These are phyloP conservation scores for Agarophyton chilense DNA, from an alignment of 23 red algal species.

Conservation along the genomic window DNA sequence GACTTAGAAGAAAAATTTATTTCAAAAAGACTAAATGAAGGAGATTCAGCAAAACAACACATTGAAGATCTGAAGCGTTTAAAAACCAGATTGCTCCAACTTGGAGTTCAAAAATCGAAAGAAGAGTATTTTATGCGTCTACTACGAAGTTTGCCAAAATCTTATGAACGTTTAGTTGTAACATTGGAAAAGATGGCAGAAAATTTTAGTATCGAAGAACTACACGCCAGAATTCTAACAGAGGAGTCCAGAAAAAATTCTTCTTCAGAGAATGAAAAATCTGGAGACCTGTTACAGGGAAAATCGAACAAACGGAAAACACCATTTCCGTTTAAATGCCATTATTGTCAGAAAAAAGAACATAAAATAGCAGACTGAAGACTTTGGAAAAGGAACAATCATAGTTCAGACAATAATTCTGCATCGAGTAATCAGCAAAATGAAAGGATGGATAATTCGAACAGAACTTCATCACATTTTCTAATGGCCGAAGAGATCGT, in stretches of 20 bases:
- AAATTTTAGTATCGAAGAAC: neutral
- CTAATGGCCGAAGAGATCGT: neutral
- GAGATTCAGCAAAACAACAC: neutral
- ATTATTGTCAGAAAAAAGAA: neutral
- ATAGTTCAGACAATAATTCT: no score
- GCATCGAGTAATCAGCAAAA: no score
- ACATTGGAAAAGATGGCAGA: neutral
- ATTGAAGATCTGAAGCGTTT: neutral
- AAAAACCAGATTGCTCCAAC: neutral
- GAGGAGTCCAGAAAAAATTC: slow-evolving; percentile 15
- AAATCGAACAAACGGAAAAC: neutral
- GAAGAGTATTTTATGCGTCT: neutral
- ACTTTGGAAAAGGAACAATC: neutral
- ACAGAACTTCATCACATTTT: no score
- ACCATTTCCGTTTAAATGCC: neutral
- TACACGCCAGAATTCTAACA: neutral
- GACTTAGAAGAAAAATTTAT: neutral
- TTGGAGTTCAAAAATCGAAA: neutral
- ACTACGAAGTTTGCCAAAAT: neutral
- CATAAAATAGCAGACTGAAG: neutral
- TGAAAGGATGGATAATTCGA: no score
- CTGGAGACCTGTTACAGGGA: neutral
- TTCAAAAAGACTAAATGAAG: neutral
- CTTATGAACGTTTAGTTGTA: neutral
- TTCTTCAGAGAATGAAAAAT: neutral